A percentile compares a stretch with the other conserved stretches of the same genome.
Conservation (phyloP, 177 flowering plant species). For the Telopea speciosissima region DNA sequence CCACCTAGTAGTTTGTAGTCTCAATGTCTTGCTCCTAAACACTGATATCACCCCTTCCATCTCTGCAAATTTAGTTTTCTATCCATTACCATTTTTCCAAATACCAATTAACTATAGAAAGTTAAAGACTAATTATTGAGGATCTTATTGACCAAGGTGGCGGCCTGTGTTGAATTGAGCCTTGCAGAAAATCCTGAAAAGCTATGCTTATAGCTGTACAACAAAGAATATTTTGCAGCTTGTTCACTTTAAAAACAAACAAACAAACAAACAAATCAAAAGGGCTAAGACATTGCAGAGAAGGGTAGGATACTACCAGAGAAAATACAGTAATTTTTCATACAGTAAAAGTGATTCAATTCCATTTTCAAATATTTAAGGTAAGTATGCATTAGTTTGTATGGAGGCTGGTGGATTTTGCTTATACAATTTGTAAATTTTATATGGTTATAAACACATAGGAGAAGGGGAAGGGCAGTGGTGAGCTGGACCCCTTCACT, state of each 20-base stretch:
- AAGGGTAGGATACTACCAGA: no score
- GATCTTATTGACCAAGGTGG: slow-evolving; percentile 38
- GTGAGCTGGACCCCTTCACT: no score
- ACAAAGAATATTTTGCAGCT: slow-evolving; percentile 45
- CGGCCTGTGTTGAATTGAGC: slow-evolving; percentile 56
- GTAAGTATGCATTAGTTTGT: no score
- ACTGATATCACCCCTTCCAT: slow-evolving; percentile 59
- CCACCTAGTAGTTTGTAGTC: slow-evolving; percentile 53
- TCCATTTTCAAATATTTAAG: no score
- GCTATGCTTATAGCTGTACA: slow-evolving; percentile 58
- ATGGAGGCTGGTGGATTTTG: no score
- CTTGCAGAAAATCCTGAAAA: slow-evolving; percentile 71
- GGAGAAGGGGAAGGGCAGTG: no score
- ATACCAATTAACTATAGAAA: not conserved
- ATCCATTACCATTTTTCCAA: not conserved
- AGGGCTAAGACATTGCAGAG: no score
- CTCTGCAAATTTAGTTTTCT: slow-evolving; percentile 30
- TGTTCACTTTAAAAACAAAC: slow-evolving; percentile 29
- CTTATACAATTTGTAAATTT: no score
- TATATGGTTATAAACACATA: no score
- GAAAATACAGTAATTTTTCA: no score
- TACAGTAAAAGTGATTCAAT: no score
- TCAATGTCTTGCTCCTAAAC: slow-evolving; percentile 41
- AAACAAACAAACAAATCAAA: no score
- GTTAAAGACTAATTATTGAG: not conserved